phyloP scores from a whole-genome alignment of 176 grass and related monocot genomes.

The Carex myosuroides region DNA sequence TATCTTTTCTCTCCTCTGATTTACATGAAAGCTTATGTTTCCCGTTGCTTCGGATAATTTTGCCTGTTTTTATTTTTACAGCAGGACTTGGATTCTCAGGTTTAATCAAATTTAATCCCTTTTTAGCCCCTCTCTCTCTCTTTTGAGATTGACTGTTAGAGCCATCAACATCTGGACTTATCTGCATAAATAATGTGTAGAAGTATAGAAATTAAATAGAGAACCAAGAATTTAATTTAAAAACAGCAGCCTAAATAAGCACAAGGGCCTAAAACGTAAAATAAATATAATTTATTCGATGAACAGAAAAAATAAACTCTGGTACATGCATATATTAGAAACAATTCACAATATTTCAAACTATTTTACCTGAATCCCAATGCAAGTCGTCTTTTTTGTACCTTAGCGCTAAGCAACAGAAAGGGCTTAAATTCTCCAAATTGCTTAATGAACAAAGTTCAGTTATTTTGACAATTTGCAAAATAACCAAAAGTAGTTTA shows the following conservation, averaged over 20 bases:
- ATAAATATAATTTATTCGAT: not conserved
- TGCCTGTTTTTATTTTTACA: not conserved
- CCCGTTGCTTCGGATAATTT: not conserved
- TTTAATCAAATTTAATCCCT: not conserved
- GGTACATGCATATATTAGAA: not conserved
- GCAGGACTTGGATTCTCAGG: not conserved
- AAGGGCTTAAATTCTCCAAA: not conserved
- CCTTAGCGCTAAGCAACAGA: not conserved
- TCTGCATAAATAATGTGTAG: not conserved
- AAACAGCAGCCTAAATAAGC: not conserved
- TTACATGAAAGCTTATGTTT: not conserved
- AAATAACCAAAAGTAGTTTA: not conserved
- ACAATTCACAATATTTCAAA: not conserved
- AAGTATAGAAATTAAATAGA: slow-evolving; percentile 15
- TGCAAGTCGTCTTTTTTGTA: not conserved
- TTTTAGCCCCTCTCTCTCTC: slow-evolving; percentile 1
- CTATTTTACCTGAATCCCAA: not conserved
- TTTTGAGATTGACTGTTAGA: slow-evolving; percentile 17
- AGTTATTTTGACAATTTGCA: not conserved
- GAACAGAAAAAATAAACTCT: not conserved
- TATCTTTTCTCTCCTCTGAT: slow-evolving; percentile 8
- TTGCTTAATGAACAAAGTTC: not conserved
- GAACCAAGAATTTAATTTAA: slow-evolving; percentile 2
- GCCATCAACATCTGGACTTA: slow-evolving; percentile 16
- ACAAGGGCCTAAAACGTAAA: not conserved